Evolutionary conservation across 768 basidiomycete species (phyloP).

Genomic region (Megacollybia marginata): DNA sequence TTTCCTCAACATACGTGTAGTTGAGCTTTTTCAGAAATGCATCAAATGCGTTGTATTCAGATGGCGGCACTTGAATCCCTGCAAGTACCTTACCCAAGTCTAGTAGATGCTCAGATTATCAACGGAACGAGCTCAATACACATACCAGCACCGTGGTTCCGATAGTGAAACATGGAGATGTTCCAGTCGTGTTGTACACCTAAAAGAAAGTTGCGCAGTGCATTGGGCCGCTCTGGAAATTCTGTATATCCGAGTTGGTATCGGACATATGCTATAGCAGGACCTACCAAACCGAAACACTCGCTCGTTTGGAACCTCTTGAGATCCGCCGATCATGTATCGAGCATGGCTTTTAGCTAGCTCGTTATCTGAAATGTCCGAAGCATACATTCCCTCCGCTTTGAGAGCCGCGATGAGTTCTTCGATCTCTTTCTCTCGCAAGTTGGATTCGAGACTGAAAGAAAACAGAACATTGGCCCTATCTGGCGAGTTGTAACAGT

Average conservation of each 20-base stretch:
- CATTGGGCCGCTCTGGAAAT: conserved; percentile 93
- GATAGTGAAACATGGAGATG: conserved; percentile 94
- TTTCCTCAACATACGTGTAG: conserved; percentile 91
- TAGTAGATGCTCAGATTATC: conserved; percentile 19
- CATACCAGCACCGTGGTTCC: conserved; percentile 94
- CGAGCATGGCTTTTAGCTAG: conserved; percentile 91
- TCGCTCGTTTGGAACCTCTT: conserved; percentile 73
- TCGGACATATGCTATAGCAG: conserved; percentile 1
- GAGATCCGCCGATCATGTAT: conserved; percentile 90
- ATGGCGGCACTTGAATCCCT: conserved; percentile 83
- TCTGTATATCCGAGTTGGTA: conserved; percentile 37
- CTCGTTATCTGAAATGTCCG: conserved; percentile 92
- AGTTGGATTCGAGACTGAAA: conserved; percentile 68
- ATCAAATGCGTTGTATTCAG: conserved; percentile 61
- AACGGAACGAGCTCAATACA: conserved; percentile 5
- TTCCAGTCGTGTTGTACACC: conserved; percentile 86
- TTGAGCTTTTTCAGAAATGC: conserved; percentile 71
- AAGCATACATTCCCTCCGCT: conserved; percentile 67
- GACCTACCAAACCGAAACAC: conserved; percentile 86
- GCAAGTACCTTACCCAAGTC: conserved; percentile 91
- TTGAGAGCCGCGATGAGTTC: conserved; percentile 59
- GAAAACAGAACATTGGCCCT: conserved; percentile 86
- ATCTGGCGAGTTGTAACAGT: conserved; percentile 45
- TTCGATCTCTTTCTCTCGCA: conserved; percentile 53
- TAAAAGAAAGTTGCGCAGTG: conserved; percentile 82